A percentile compares a stretch with the other conserved stretches of the same genome.
These are phyloP conservation scores for Globisporangium viniferum DNA, from an alignment of 352 stramenopile species.

Conservation along the genomic window DNA sequence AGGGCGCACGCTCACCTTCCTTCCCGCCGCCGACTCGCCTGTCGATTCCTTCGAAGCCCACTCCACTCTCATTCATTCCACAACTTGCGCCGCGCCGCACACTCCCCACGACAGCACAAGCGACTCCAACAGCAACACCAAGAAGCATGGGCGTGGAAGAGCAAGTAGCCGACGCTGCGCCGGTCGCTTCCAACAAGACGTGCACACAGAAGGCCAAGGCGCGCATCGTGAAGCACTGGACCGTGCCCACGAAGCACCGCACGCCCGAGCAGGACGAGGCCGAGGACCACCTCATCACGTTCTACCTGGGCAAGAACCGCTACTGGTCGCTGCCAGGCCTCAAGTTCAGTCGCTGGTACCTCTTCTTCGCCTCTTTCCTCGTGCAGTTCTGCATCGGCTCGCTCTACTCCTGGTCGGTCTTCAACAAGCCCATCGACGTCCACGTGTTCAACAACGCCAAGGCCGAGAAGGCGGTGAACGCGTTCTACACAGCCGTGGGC, in stretches of 20 bases:
- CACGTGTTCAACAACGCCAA: slow-evolving; percentile 44
- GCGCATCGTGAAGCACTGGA: slow-evolving; percentile 42
- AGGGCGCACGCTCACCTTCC: neutral
- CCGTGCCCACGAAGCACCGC: slow-evolving; percentile 35
- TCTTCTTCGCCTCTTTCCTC: slow-evolving; percentile 63
- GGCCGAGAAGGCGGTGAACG: slow-evolving; percentile 58
- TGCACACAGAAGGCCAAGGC: neutral
- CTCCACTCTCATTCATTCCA: neutral
- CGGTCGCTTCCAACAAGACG: neutral
- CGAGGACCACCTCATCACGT: slow-evolving; percentile 49
- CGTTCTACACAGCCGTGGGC: slow-evolving; percentile 70
- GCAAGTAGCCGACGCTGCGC: neutral
- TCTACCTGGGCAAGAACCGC: slow-evolving; percentile 48
- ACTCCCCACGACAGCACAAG: neutral
- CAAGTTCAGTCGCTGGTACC: slow-evolving; percentile 59
- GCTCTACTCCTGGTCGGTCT: slow-evolving; percentile 75
- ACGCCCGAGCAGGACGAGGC: slow-evolving; percentile 47
- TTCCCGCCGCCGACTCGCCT: too few species aligned
- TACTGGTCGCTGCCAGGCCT: slow-evolving; percentile 41
- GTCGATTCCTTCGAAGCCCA: neutral
- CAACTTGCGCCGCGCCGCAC: neutral
- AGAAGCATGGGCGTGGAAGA: neutral
- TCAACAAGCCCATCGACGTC: slow-evolving; percentile 67
- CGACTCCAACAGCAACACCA: neutral
- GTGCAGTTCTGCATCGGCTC: slow-evolving; percentile 73